These are phyloP conservation scores for Cercospora nicotianae DNA, from an alignment of 2,329 filamentous ascomycete genomes.

Conservation along the genomic window DNA sequence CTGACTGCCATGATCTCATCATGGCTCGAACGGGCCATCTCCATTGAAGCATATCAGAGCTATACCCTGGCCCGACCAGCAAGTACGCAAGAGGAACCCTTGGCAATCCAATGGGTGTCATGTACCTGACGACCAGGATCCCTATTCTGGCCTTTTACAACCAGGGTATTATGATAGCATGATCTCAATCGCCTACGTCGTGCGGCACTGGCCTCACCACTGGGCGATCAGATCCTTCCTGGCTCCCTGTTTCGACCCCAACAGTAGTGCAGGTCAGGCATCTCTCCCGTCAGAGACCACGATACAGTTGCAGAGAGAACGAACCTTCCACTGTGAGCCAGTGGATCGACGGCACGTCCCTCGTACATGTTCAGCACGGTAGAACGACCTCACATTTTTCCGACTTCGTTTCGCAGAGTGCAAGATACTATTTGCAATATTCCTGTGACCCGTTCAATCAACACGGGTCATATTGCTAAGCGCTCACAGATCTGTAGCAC, in stretches of 20 bases:
- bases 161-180: neutral
- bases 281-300: neutral
- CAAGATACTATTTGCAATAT: neutral
- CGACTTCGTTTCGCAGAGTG: neutral
- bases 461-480: neutral
- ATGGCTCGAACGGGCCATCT: constrained; percentile 3
- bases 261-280: neutral
- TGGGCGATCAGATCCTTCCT: constrained; percentile 3
- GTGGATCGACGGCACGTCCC: neutral
- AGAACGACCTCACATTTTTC: neutral
- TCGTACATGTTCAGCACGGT: neutral
- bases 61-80: constrained; percentile 4
- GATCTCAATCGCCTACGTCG: constrained; percentile 2
- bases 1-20: constrained; percentile 4
- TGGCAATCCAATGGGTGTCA: constrained; percentile 4
- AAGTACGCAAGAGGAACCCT: neutral
- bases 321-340: neutral
- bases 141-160: neutral
- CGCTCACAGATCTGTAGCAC: neutral
- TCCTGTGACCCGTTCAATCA: neutral
- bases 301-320: constrained; percentile 3
- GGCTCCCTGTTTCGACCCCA: constrained; percentile 3
- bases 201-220: neutral
- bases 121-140: constrained; percentile 1
- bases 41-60: constrained; percentile 9